Conservation (phyloP, 805 yeast species). For the Hanseniaspora lachancei region DNA sequence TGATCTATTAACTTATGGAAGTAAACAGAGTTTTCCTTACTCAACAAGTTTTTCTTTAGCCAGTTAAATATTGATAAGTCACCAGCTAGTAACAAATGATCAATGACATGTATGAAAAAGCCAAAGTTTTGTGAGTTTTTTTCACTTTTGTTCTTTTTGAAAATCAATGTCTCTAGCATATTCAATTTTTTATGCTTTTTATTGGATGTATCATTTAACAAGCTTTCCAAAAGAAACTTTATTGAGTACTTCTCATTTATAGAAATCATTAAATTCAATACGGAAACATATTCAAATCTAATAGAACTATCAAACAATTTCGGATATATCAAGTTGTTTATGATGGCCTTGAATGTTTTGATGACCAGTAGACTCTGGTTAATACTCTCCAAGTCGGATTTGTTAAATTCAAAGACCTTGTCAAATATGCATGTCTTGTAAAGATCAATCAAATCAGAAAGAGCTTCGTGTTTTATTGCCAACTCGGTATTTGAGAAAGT, state of each 20-base stretch:
- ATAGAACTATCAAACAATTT: neutral
- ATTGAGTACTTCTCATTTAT: conserved; percentile 2
- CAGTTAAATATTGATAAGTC: conserved; percentile 7
- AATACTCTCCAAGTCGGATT: neutral
- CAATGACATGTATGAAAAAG: neutral
- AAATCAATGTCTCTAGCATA: neutral
- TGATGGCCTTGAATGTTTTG: conserved; percentile 6
- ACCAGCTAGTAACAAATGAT: neutral
- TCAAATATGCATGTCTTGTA: neutral
- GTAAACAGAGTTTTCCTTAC: conserved; percentile 17
- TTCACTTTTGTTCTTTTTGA: neutral
- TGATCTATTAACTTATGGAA: conserved; percentile 25
- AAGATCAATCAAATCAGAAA: neutral
- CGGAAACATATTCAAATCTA: neutral
- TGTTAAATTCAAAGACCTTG: conserved; percentile 6
- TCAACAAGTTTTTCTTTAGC: conserved; percentile 5
- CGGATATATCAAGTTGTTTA: neutral
- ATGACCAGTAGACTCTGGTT: conserved; percentile 1
- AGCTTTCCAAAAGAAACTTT: conserved; percentile 5
- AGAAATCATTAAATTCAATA: neutral
- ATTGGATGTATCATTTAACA: neutral
- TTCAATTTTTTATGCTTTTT: neutral
- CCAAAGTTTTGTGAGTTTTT: neutral
- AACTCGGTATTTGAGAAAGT: neutral
- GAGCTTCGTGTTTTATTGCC: neutral